phyloP scores from a whole-genome alignment of 202 grass and related monocot species.

The Cymbopogon flexuosus region DNA sequence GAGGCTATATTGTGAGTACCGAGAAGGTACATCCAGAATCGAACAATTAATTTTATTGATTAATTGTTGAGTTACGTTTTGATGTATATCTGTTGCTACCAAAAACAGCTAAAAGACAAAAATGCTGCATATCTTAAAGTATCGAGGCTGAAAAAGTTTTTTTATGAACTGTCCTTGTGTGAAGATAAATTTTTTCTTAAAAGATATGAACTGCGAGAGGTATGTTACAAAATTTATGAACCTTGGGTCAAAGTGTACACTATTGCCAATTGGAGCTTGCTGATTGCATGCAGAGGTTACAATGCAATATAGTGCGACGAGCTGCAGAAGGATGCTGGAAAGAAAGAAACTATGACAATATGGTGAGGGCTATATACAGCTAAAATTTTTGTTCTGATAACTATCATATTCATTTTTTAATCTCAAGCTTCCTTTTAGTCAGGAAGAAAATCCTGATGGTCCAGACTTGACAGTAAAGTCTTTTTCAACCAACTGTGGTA shows the following conservation, averaged over 20 bases:
- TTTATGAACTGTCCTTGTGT: conserved; percentile 40
- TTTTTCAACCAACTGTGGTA: background rate
- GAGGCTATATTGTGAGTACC: conserved; percentile 55
- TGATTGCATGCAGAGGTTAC: conserved; percentile 28
- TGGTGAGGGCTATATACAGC: conserved; percentile 8
- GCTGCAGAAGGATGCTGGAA: conserved; percentile 15
- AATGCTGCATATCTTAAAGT: conserved; percentile 46
- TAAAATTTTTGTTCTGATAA: background rate
- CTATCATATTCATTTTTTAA: background rate
- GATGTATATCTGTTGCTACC: background rate
- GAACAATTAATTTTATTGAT: background rate
- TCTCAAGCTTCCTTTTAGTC: background rate
- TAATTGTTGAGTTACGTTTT: background rate
- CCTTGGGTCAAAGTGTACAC: background rate
- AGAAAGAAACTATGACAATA: background rate
- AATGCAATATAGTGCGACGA: conserved; percentile 15
- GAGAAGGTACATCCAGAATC: conserved; percentile 38
- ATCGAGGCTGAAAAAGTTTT: conserved; percentile 50
- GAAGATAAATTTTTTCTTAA: conserved; percentile 62
- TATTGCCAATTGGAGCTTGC: background rate
- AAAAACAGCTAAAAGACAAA: conserved; percentile 50
- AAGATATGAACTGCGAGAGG: conserved; percentile 46
- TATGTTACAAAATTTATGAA: conserved; percentile 17
- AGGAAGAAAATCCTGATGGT: conserved; percentile 23
- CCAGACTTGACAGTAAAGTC: background rate